These are phyloP conservation scores for Spatholobus suberectus DNA, from an alignment of 306 rosid species.

Conservation along the genomic window DNA sequence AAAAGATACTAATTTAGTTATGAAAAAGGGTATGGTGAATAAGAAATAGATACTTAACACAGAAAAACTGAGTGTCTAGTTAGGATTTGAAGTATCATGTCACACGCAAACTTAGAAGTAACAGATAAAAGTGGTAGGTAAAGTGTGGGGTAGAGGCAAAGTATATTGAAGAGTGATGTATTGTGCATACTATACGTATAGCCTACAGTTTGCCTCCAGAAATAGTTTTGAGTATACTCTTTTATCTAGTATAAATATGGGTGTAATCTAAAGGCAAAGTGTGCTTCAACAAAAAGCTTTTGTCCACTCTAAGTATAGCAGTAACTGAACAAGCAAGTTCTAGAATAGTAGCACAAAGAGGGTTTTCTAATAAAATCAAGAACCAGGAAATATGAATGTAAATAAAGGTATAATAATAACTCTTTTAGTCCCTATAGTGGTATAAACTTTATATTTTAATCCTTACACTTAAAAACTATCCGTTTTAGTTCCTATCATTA, in stretches of 20 bases:
- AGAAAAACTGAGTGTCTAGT: background rate
- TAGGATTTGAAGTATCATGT: slow-evolving; percentile 29
- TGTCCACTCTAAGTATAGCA: slow-evolving; percentile 8
- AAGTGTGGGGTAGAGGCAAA: slow-evolving; percentile 46
- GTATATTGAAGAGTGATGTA: slow-evolving; percentile 38
- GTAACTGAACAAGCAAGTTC: no score
- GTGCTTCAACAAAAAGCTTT: slow-evolving; percentile 36
- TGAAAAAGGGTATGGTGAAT: background rate
- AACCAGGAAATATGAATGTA: background rate
- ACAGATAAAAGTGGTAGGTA: slow-evolving; percentile 26
- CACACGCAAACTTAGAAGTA: slow-evolving; percentile 25
- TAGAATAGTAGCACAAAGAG: no score
- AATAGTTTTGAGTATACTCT: slow-evolving; percentile 4
- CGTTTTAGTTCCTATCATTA: no score
- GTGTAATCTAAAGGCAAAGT: background rate
- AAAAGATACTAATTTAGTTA: background rate
- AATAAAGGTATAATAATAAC: no score
- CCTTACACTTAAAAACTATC: no score
- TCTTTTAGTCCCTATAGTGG: no score
- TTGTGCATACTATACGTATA: slow-evolving; percentile 42
- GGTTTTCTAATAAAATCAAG: background rate
- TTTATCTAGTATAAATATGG: background rate
- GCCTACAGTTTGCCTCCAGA: slow-evolving; percentile 12
- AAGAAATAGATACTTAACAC: background rate
- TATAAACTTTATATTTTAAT: no score